Base-by-base conservation (phyloP, 1,284 basidiomycete genomes). In the Cryptococcus sp. region DNA sequence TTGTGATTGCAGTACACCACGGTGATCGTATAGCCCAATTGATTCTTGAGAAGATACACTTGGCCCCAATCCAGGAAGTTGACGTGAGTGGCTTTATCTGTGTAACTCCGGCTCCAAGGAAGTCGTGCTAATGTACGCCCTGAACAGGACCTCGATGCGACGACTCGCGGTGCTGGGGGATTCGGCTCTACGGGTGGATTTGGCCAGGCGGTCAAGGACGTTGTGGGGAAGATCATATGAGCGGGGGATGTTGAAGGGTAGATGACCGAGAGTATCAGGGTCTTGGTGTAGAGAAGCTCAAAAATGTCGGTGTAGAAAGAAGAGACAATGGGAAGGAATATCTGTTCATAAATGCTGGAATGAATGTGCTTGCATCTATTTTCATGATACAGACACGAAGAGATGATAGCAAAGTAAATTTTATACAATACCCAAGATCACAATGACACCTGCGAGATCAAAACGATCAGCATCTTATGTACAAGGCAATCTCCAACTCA, bases 1-100 rank as follows among this genome's bases (percentile, higher is more conserved):
- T 23, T 59, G 57, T 59, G n/a, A 42, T 5, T 15, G n/a, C 42
- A 96, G 94, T 99, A 60, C 82, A 89, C 65, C 87, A 89, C 73
- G 94, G 95, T 8, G 96, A 99, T 73, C 86, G 96, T 16, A 84
- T 99, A 65, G 96, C 96, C 3, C 96, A 99, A 74, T 83, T 99
- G 40, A 90, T 99, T 64, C 82, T 99, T 53, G 96, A 99, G 76
- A 87, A 85, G 66, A 95, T 98, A 67, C 85, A 87, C 59, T 93
- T 87, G 13, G 93, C 94, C 0, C 89, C 89, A 3, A 85, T 96
- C 15, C 73, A 88, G 25, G 93, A 95, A 79, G 94, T 98, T 8
- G 81, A 91, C 61, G 91, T 91, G 70, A 66, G 87, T 63, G 13
- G 10, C 19, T 23, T 17, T 51, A 16, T 19, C 10, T 25, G 3